Percentiles rank a stretch among this genome's conserved stretches.
Conservation (phyloP, 208 protist species). For the Crithidia expoeki region DNA sequence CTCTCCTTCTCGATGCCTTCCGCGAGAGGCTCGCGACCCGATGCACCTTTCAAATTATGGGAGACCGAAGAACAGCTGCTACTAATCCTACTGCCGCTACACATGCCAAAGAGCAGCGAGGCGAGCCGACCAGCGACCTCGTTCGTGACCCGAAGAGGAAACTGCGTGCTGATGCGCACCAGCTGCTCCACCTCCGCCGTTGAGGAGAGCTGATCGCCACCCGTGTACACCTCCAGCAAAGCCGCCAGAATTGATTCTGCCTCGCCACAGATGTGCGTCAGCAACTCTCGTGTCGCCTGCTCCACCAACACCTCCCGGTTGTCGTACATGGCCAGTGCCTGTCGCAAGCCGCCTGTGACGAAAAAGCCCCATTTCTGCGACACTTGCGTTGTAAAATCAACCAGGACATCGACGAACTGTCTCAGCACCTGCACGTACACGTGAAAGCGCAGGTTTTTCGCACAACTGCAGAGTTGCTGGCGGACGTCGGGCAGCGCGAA, state of each 20-base stretch:
- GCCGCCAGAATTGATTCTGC: conserved; percentile 42
- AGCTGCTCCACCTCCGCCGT: conserved; percentile 44
- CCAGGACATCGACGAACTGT: conserved; percentile 44
- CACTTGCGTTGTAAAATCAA: conserved; percentile 48
- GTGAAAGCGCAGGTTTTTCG: conserved; percentile 26
- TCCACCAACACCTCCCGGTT: conserved; percentile 20
- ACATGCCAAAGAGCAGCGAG: conserved; percentile 17
- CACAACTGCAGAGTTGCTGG: conserved; percentile 27
- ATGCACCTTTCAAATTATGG: background rate
- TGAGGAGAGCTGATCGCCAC: conserved; percentile 19
- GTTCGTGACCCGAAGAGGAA: conserved; percentile 29
- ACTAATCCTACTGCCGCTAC: background rate
- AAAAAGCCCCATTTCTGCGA: conserved; percentile 65
- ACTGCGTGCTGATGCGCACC: conserved; percentile 33
- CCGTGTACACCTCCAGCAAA: conserved; percentile 32
- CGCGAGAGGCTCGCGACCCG: background rate
- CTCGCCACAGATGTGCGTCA: conserved; percentile 30
- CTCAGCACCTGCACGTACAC: conserved; percentile 51
- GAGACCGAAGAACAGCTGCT: background rate
- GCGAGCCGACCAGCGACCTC: conserved; percentile 29
- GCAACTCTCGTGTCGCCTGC: conserved; percentile 31
- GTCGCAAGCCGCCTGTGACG: conserved; percentile 35
- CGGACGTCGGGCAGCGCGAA: conserved; percentile 27
- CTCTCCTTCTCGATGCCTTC: background rate
- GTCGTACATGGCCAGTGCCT: conserved; percentile 29